Evolutionary conservation across 768 basidiomycete species (phyloP), one percentile per base, ranked within the genome.

Genomic region (Thelephora aurantiotincta): DNA sequence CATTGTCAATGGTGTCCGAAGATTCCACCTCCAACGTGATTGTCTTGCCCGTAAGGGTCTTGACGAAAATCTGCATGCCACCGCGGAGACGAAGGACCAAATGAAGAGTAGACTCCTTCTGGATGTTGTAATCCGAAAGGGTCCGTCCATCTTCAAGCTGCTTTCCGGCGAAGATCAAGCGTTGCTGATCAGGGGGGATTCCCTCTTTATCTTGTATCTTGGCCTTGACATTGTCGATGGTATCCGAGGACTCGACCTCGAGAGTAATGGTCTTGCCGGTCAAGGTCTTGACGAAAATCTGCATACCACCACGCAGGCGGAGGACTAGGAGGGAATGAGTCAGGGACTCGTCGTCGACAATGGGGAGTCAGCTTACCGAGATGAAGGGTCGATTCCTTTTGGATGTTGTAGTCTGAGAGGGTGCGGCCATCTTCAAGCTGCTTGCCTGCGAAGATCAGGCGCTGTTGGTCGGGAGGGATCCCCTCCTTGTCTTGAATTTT

Each of bases 141-240:
- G 90, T 93, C 19, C 90, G 83, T 16, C 89, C 89, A 55, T 92
- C 90, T 55, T 93, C 89, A 7, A 92, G 68, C 61, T 93, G 90
- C 67, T 93, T 92, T 30, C 89, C 90, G 26, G 90, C 90, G 54
- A 92, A 92, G 63, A 91, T 92, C 6, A 92, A 71, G 41, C 88
- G 83, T 57, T 92, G 88, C 59, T 89, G 88, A 56, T 91, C 90
- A 5, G 89, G 89, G 14, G 80, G 82, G 20, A 83, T 82, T 0
- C 84, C 89, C 58, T 91, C 89, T 70, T 92, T 93, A 62, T 92
- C 89, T 62, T 92, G 89, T 43, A 94, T 92, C 76, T 91, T 92
- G 36, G 82, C 74, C 66, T 88, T 89, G 36, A 89, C 85, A 52
- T 87, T 88, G 61, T 88, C 85, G 55, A 88, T 88, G 35, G 84